Percentiles rank a stretch among this genome's conserved stretches.
phyloP scores from a whole-genome alignment of 257 asterid species.

The Solanum rostratum region DNA sequence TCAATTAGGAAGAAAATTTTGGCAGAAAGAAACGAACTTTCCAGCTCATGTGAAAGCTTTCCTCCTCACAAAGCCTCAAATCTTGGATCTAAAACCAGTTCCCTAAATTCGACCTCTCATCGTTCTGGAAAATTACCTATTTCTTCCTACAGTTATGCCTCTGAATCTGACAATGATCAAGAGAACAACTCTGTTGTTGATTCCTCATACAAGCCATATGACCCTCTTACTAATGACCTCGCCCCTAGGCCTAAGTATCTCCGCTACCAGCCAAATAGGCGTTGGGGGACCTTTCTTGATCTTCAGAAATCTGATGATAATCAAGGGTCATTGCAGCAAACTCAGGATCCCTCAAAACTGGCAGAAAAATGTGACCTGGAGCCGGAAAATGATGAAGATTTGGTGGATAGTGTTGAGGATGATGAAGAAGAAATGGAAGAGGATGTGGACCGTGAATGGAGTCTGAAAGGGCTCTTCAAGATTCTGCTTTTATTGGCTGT shows the following conservation, averaged over 20 bases:
- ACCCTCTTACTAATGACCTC: slow-evolving; percentile 41
- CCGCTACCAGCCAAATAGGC: slow-evolving; percentile 55
- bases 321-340: slow-evolving; percentile 14
- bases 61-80: slow-evolving; percentile 2
- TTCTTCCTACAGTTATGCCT: background rate
- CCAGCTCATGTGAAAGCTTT: slow-evolving; percentile 2
- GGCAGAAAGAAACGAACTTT: slow-evolving; percentile 33
- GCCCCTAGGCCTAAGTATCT: slow-evolving; percentile 70
- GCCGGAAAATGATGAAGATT: background rate
- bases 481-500: slow-evolving; percentile 25
- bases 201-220: slow-evolving; percentile 31
- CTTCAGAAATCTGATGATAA: slow-evolving; percentile 13
- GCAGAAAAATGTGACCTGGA: background rate
- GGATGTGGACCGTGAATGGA: slow-evolving; percentile 22
- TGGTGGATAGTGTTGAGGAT: slow-evolving; percentile 9
- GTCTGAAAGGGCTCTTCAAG: slow-evolving; percentile 28
- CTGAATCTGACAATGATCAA: slow-evolving; percentile 19
- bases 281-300: slow-evolving; percentile 18
- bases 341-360: slow-evolving; percentile 1
- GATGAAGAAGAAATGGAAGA: slow-evolving; percentile 19
- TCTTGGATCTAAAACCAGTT: background rate
- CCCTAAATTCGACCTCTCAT: background rate
- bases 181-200: background rate
- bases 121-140: background rate
- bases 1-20: slow-evolving; percentile 38